Evolutionary conservation across 805 yeast genomes (phyloP), one percentile per base, ranked within the genome.

Genomic region (Blastobotrys attinorum): DNA sequence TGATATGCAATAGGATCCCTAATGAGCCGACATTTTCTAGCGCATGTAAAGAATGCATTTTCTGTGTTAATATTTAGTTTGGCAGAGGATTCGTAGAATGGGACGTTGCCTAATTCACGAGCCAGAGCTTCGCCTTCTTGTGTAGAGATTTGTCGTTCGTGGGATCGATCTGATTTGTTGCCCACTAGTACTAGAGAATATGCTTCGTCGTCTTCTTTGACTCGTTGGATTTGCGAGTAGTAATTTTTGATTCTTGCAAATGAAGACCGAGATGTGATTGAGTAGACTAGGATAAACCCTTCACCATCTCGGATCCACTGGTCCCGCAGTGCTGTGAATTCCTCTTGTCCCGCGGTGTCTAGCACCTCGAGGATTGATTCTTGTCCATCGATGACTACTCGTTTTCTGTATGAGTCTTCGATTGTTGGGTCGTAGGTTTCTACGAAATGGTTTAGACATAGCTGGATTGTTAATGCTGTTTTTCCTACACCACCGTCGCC

Each of bases 401-500:
- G 90, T 58, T 89, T 89, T 52, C 95, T 72, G 48, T 64, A 63
- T 13, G 66, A 61, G 46, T 63, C 68, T 63, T 89, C 97, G 58
- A 89, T 89, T 15, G 99, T 92, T 11, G 99, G 98, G 65, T 92
- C 98, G 58, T 92, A 92, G 56, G 92, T 97, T 64, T 89, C 96
- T 29, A 92, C 96, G 60, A 92, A 92, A 61, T 89, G 96, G 39
- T 88, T 79, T 62, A 92, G 94, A 47, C 67, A 63, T 23, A 63
- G 55, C 53, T 48, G 95, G 54, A 92, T 90, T 32, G 97, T 92
- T 51, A 92, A 70, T 3, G 98, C 97, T 11, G 96, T 85, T 65
- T 92, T 92, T 66, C 99, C 99, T 42, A 92, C 98, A 65, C 96
- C 97, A 63, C 97, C 97, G 41, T 97, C 97, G 45, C 98, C 99